Evolutionary conservation across 306 rosid species (phyloP), one percentile per base, ranked within the genome.

Genomic region (Betula pendula): DNA sequence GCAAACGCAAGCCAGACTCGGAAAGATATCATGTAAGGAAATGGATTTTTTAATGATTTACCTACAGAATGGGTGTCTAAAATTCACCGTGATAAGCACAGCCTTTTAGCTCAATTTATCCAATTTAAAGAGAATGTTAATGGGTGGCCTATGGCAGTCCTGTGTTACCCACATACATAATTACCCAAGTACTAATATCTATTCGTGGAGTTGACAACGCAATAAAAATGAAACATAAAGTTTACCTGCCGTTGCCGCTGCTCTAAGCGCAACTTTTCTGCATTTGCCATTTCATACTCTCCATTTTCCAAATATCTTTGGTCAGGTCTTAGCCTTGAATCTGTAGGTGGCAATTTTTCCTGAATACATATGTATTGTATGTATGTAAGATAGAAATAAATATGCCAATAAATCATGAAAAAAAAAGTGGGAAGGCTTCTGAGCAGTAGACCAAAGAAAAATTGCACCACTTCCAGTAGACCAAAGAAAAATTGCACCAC

Each of bases 291-390:
- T 84, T 96, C 99, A 72, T 89, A 96, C 84, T 91, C 97, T 78
- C 99, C 99, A 75, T 92, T 96, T 86, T 96, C 99, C 81, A 96
- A 79, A 87, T 88, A 91, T 83, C 99, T 86, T 76, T 96, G 99
- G 85, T 96, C 99, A 20, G 99, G 99, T 81, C 99, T 91, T 45
- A 96, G 82, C 87, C 99, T 96, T 77, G 99, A 96, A 87, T 96
- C 99, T 72, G 99, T 96, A 19, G 99, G 99, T n/a, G 99, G 99
- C 83, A 96, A 87, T 79, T 83, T 93, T 75, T 89, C 96, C 99
- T 96, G 84, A 3, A 35, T 38, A 65, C 38, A 20, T 20, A 16
- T 77, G 67, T 29, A 81, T 45, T 11, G 71, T 55, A 17, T 74
- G 50, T 38, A 53, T 68, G 29, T 78, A 19, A 81, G 66, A 27